phyloP scores from a whole-genome alignment of 441 rosid genomes.

The Codiaeum variegatum region DNA sequence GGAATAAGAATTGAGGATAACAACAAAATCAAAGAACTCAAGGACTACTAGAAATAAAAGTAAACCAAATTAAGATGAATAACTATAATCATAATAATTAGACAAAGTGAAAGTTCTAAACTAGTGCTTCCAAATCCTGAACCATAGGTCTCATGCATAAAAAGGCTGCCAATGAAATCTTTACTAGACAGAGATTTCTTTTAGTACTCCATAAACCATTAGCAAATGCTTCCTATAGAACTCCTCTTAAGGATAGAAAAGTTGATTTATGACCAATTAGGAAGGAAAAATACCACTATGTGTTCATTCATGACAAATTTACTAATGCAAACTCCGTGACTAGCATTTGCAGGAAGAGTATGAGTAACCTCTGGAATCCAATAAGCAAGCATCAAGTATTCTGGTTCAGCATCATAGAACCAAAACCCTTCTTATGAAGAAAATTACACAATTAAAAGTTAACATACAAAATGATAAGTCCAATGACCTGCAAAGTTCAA shows the following conservation, averaged over 20 bases:
- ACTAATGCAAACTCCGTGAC: constrained; percentile 70
- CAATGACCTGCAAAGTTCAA: background rate
- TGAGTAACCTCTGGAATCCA: constrained; percentile 65
- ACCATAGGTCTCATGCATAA: background rate
- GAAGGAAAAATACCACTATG: constrained; percentile 66
- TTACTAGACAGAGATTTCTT: background rate
- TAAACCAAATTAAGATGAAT: background rate
- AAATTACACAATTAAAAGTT: constrained; percentile 10
- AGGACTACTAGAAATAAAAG: background rate
- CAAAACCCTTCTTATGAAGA: constrained; percentile 74
- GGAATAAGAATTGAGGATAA: background rate
- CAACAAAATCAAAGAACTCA: background rate
- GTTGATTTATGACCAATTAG: background rate
- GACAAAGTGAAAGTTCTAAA: background rate
- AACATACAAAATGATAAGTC: background rate
- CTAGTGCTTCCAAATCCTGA: background rate
- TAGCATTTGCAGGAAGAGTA: constrained; percentile 79
- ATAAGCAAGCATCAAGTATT: constrained; percentile 72
- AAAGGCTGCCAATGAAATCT: background rate
- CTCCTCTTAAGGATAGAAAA: background rate
- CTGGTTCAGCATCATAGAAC: constrained; percentile 86
- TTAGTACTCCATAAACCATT: background rate
- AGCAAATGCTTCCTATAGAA: background rate
- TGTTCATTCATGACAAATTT: constrained; percentile 77
- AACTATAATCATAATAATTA: background rate